Conservation (phyloP, 441 rosid genomes). For the Daphne laureola region DNA sequence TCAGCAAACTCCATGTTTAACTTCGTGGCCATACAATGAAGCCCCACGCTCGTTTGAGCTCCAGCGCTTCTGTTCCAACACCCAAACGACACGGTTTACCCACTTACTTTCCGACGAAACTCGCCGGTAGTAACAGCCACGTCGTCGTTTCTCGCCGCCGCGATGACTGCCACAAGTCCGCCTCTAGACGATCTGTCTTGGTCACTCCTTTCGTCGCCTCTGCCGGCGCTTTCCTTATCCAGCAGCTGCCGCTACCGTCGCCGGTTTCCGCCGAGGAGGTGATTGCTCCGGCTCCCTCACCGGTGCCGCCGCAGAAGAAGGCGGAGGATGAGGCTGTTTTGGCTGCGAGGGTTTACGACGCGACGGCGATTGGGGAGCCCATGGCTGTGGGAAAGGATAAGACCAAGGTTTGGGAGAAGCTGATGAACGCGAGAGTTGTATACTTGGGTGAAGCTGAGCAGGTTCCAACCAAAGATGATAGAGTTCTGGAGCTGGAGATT, state of each 20-base stretch:
- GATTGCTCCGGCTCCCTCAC: conserved; percentile 16
- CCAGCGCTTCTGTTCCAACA: background rate
- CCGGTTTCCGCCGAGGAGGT: conserved; percentile 26
- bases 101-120: background rate
- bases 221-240: conserved; percentile 36
- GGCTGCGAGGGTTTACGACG: conserved; percentile 65
- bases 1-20: too few relatives aligned
- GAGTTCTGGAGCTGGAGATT: conserved; percentile 69
- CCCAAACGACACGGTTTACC: conserved; percentile 5
- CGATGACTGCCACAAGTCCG: conserved; percentile 10
- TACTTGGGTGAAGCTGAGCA: conserved; percentile 92
- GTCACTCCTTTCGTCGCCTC: conserved; percentile 46
- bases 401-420: conserved; percentile 78
- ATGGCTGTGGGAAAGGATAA: conserved; percentile 76
- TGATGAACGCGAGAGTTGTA: conserved; percentile 68
- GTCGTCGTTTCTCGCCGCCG: conserved; percentile 16
- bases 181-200: conserved; percentile 43
- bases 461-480: conserved; percentile 73
- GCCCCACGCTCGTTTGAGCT: background rate
- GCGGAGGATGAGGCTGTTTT: conserved; percentile 26
- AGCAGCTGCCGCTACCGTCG: conserved; percentile 26
- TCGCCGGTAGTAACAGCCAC: conserved; percentile 13
- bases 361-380: conserved; percentile 86
- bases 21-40: background rate
- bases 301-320: conserved; percentile 10